Evolutionary conservation across 2,329 filamentous ascomycete species (phyloP), one percentile per base, ranked within the genome.

Genomic region (Dactylellina parvicollis): DNA sequence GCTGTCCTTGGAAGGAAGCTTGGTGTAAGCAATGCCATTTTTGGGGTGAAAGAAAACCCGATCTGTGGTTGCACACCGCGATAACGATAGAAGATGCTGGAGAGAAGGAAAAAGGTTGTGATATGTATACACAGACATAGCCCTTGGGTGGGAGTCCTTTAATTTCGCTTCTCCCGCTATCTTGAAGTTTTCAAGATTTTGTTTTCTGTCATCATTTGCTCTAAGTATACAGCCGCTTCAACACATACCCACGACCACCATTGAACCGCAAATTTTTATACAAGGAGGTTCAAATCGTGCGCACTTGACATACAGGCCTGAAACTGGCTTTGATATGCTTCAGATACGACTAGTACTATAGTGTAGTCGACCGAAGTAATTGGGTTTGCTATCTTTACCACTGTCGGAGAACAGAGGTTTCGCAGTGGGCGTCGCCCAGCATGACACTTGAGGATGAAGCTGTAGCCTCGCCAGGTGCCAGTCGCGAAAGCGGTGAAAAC

Each of bases 1-100:
- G 26, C 47, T 18, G 26, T 32, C 28, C 47, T 52, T 52, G 47
- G 47, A 52, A 52, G 47, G 47, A 52, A 32, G 42, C 20, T n/a
- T n/a, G n/a, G n/a, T n/a, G n/a, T n/a, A n/a, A n/a, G n/a, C n/a
- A n/a, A 22, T 47, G 42, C 42, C 24, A 20, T 47, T 47, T 14
- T 24, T 5, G 20, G 20, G 14, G 7, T 4, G 20, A 9, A 47
- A n/a, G n/a, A n/a, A n/a, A n/a, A n/a, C n/a, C n/a, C n/a, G n/a
- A 18, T 18, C 24, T 47, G 24, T 18, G 7, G 42, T 47, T 14
- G 42, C 20, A 47, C 42, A n/a, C 14, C 20, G 42, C 20, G 20
- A 47, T 20, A 22, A 47, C 20, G 42, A n/a, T 7, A 47, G n/a
- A 52, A 52, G 34, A 32, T 52, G 47, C 47, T 28, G 47, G 14